Evolutionary conservation across 176 grass and related monocot genomes (phyloP), one percentile per base, ranked within the genome.

Genomic region (Dendrocalamus sinicus): DNA sequence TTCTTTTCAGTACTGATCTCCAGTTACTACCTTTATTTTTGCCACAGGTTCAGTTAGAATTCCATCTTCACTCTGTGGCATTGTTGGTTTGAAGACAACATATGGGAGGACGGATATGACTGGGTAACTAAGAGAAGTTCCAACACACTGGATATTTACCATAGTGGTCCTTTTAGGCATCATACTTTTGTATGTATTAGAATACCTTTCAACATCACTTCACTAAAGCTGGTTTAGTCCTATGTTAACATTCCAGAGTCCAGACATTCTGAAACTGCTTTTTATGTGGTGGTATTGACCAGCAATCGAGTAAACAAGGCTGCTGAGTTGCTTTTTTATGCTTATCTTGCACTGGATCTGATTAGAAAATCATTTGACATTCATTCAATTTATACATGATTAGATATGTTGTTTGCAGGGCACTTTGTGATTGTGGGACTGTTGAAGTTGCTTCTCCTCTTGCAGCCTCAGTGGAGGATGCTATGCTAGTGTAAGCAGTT

Each of bases 391-490:
- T 44, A 72, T 69, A 13, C 43, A 71, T 87, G 71, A 85, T 76
- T 74, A 41, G 7, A 40, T 32, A 79, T 62, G 26, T 80, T n/a
- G 63, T 78, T 87, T 86, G 51, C 88, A 99, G 96, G 82, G 60
- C 86, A 61, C 77, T 96, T 70, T 99, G 96, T 82, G 92, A 92
- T 67, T 81, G 86, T 60, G 96, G 93, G 65, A 99, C 96, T 68
- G 96, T 99, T 88, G 96, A 92, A 99, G 96, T 99, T 86, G 93
- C 86, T 89, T 99, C 93, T 88, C 96, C 96, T 86, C 90, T 99
- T 47, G 90, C 88, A 52, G 62, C 96, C 14, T 94, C 93, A 77
- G 91, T 96, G 23, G 96, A 98, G 82, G 96, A 98, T 86, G 88
- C 96, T 63, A 85, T 94, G 70, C 88, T 98, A 51, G 82, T 98